Conservation (phyloP, 73 alveolate species). For the Tetrahymena malaccensis region DNA sequence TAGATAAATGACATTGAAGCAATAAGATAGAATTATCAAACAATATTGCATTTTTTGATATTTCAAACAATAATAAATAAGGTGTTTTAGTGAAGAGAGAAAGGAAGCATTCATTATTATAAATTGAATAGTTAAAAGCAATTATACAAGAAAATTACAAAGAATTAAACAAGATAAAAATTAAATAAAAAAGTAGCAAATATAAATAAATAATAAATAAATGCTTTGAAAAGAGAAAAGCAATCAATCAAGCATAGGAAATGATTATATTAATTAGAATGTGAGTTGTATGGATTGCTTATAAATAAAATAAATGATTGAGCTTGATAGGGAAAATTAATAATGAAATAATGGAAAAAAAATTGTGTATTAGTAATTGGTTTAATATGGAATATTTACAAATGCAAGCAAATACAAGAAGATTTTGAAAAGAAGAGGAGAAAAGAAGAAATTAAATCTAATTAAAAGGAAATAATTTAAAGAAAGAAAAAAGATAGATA, state of each 20-base stretch:
- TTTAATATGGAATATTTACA: background rate
- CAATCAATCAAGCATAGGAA: background rate
- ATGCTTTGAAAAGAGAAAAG: background rate
- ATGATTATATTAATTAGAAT: background rate
- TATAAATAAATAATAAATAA: too few relatives aligned
- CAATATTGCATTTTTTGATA: background rate
- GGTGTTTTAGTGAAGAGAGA: background rate
- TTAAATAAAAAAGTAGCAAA: background rate
- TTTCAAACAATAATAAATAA: too few relatives aligned
- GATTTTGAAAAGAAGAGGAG: background rate
- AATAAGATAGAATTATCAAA: background rate
- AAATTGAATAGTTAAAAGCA: background rate
- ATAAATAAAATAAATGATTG: background rate
- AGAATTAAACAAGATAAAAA: background rate
- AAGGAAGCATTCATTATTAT: too few relatives aligned
- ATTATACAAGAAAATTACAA: background rate
- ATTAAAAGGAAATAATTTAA: background rate
- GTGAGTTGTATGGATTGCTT: background rate
- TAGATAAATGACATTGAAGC: background rate
- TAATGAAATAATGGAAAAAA: background rate
- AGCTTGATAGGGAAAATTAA: background rate
- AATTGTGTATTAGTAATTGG: background rate
- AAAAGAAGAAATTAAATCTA: background rate
- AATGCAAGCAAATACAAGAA: background rate
- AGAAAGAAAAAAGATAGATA: background rate